Percentiles rank a stretch among this genome's conserved stretches.
phyloP scores from a whole-genome alignment of 805 yeast genomes.

The Yarrowia divulgata region DNA sequence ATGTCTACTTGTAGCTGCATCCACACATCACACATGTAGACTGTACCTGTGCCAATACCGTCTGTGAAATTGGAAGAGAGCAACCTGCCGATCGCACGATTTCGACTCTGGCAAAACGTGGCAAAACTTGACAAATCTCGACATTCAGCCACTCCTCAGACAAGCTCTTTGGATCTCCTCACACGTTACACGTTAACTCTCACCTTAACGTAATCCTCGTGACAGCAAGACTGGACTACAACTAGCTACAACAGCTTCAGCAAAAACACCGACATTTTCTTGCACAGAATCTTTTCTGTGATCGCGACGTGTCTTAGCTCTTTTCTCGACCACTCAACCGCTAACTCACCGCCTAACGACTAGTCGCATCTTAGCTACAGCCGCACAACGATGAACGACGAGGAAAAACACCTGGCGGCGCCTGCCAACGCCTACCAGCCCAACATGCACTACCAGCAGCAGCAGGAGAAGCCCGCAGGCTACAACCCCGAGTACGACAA shows the following conservation, averaged over 20 bases:
- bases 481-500: conserved; percentile 40
- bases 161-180: background rate
- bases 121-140: too few species aligned
- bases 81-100: background rate
- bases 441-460: conserved; percentile 41
- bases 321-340: too few species aligned
- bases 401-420: conserved; percentile 33
- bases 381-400: conserved; percentile 16
- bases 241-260: too few species aligned
- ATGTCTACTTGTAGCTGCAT: conserved; percentile 15
- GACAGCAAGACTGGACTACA: too few species aligned
- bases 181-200: conserved; percentile 1
- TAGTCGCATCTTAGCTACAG: background rate
- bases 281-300: too few species aligned
- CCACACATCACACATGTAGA: too few species aligned
- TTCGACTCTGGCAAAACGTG: too few species aligned
- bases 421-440: conserved; percentile 40
- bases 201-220: background rate
- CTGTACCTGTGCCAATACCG: background rate
- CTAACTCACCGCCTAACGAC: too few species aligned
- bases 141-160: background rate
- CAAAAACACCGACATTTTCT: too few species aligned
- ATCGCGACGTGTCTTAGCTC: too few species aligned
- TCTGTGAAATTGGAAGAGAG: background rate
- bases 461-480: conserved; percentile 39